phyloP scores from a whole-genome alignment of 257 asterid species.

The Nicotiana tabacum region DNA sequence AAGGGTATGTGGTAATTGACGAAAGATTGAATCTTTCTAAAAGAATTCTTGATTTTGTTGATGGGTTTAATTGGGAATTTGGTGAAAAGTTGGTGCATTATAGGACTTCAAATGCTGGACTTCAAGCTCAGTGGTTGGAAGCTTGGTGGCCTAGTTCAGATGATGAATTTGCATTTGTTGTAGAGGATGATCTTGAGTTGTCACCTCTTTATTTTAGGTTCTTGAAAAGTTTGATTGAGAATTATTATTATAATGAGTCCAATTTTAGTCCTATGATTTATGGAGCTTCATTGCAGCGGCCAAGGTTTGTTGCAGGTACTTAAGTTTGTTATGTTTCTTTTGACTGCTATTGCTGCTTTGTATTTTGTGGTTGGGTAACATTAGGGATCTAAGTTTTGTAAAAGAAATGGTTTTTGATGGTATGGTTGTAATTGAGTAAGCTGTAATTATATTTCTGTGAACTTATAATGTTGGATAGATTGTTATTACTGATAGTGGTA shows the following conservation, averaged over 20 bases:
- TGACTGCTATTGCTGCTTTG: background rate
- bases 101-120: constrained; percentile 53
- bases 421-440: background rate
- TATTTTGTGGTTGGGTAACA: background rate
- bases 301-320: constrained; percentile 84
- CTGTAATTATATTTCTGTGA: background rate
- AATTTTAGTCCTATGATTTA: constrained; percentile 64
- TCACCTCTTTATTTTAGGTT: constrained; percentile 83
- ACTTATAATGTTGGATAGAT: background rate
- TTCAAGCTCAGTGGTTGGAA: constrained; percentile 71
- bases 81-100: constrained; percentile 67
- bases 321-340: background rate
- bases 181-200: constrained; percentile 93
- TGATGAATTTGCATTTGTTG: constrained; percentile 79
- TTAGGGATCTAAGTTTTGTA: background rate
- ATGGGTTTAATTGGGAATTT: constrained; percentile 62
- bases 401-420: background rate
- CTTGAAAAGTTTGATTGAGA: constrained; percentile 55
- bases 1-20: constrained; percentile 40
- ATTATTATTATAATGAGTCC: constrained; percentile 53
- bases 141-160: constrained; percentile 70
- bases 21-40: constrained; percentile 44
- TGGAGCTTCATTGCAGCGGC: constrained; percentile 82
- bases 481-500: no score
- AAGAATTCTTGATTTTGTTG: constrained; percentile 59